Evolutionary conservation across 1,139 yeast genomes (phyloP), one percentile per base, ranked within the genome.

Genomic region (Suhomyces panamericanus): DNA sequence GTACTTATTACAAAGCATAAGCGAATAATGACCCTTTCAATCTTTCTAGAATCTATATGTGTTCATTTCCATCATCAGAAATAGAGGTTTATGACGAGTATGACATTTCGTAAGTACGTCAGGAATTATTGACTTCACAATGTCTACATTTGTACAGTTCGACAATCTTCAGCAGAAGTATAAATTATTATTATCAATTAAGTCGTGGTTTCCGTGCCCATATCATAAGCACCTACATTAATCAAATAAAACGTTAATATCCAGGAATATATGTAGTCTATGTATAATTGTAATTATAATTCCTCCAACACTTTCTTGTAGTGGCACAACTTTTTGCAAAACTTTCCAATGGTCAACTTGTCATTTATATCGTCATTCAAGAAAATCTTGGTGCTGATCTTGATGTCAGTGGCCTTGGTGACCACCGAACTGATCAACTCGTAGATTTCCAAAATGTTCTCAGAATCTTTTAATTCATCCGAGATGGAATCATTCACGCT

Each of bases 301-400:
- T 73, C 80, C 43, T 73, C 71, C 48, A 77, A 67, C 3, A 75
- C 71, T 42, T 61, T 64, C 50, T 68, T 71, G 52, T 75, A 71
- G 41, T 66, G 64, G 40, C 74, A 66, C 44, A 77, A 64, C 57
- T 76, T 75, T n/a, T 54, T 48, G n/a, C 70, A 62, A 49, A 77
- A 68, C 38, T 62, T 62, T 15, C 49, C 54, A 26, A 75, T 60
- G 8, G 68, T 65, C 42, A 72, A 62, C 27, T 59, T 58, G 6
- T 42, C 42, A 37, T 63, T 66, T 12, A 26, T 20, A 37, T 69
- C 74, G 43, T 65, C 57, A 49, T 68, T 63, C 43, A 73, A 60
- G 50, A 73, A 70, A 4, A 72, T 59, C 48, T 71, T 69, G 22
- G 71, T 62, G 49, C 63, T 72, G 37, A 76, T 64, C 34, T 67